phyloP scores from a whole-genome alignment of 2,329 filamentous ascomycete genomes.

The Pleomassaria siparia region DNA sequence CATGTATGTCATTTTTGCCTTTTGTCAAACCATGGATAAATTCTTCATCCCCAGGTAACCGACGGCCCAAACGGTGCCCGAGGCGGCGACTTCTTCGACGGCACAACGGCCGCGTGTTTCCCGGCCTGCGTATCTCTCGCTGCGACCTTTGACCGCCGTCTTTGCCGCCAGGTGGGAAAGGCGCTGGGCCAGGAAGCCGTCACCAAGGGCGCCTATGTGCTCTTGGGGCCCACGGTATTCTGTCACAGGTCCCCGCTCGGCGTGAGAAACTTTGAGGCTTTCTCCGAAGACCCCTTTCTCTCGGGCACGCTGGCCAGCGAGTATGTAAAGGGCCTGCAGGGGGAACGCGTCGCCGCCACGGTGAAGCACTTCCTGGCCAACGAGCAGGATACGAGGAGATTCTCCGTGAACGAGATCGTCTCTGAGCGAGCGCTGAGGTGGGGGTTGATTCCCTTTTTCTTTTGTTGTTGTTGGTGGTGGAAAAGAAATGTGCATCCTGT shows the following conservation, averaged over 20 bases:
- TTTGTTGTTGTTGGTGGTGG: no score
- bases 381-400: conserved; percentile 64
- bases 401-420: conserved; percentile 64
- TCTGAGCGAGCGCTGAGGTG: conserved; percentile 67
- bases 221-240: conserved; percentile 49
- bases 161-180: conserved; percentile 25
- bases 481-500: no score
- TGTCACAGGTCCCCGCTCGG: conserved; percentile 45
- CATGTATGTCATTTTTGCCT: no score
- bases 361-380: conserved; percentile 62
- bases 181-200: conserved; percentile 28
- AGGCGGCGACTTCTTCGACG: conserved; percentile 62
- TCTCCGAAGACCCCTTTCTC: conserved; percentile 48
- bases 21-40: no score
- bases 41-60: conserved; percentile 45
- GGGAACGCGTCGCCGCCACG: conserved; percentile 45
- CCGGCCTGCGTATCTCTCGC: conserved; percentile 43
- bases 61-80: conserved; percentile 70
- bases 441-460: conserved; percentile 69
- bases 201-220: conserved; percentile 43
- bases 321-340: conserved; percentile 45
- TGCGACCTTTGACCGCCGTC: conserved; percentile 29
- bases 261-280: conserved; percentile 52
- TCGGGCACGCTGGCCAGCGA: conserved; percentile 44
- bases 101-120: conserved; percentile 53